These are phyloP conservation scores for Lasiosphaeriaceae sp. DNA, from an alignment of 495 filamentous ascomycete genomes.

Conservation along the genomic window DNA sequence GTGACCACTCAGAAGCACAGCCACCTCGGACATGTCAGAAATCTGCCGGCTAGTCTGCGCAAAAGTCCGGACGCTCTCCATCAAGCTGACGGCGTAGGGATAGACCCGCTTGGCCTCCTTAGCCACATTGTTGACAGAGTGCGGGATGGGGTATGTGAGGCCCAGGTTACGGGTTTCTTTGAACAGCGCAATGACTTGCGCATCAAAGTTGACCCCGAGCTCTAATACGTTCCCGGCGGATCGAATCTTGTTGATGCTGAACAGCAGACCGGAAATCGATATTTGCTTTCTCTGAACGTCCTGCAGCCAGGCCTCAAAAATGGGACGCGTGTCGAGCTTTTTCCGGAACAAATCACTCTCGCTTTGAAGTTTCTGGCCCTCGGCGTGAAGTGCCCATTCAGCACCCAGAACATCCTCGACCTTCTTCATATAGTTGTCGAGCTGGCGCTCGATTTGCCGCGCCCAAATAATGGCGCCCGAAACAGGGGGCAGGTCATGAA, in stretches of 20 bases:
- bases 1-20: constrained; percentile 83
- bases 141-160: constrained; percentile 88
- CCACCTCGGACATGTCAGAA: constrained; percentile 74
- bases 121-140: constrained; percentile 88
- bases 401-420: constrained; percentile 92
- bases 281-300: constrained; percentile 84
- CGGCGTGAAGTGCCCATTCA: constrained; percentile 89
- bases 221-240: constrained; percentile 82
- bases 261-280: constrained; percentile 85
- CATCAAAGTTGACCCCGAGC: constrained; percentile 91
- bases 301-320: constrained; percentile 91
- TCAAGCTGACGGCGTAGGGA: constrained; percentile 92
- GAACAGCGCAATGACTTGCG: constrained; percentile 93
- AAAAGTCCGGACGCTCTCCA: constrained; percentile 92
- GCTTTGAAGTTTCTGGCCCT: constrained; percentile 87
- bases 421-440: constrained; percentile 94
- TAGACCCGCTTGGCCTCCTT: constrained; percentile 98
- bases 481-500: constrained; percentile 91
- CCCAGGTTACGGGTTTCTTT: constrained; percentile 99
- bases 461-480: constrained; percentile 97
- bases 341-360: constrained; percentile 90
- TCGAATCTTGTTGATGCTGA: constrained; percentile 82
- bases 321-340: constrained; percentile 87
- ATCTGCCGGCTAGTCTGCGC: constrained; percentile 83
- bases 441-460: constrained; percentile 90